Evolutionary conservation across 2,329 filamentous ascomycete genomes (phyloP), one percentile per base, ranked within the genome.

Genomic region (Colletotrichum musicola): DNA sequence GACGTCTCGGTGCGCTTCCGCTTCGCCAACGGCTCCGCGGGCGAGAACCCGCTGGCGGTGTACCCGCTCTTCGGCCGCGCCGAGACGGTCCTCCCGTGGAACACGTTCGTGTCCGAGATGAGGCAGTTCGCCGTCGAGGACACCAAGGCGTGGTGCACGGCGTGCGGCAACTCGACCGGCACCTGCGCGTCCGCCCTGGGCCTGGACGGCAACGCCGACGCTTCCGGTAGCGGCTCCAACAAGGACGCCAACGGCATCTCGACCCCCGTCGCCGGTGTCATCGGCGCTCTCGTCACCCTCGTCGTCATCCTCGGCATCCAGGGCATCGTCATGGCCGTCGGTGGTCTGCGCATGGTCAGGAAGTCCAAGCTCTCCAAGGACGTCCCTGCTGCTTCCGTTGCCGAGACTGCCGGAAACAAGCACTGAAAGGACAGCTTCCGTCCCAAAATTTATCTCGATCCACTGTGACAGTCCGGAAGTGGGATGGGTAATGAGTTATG

Each of bases 201-300:
- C 6, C 55, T 73, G 22, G 75, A 73, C 46, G 75, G 77, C 18
- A 70, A 72, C 40, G 70, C 72, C 13, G 68, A 74, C 4, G 68
- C 75, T 9, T 73, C 74, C 51, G 72, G 71, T 18, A 74, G 74
- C 18, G 73, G 62, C 6, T 70, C 75, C 3, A 64, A 74, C 25
- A 75, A 75, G n/a, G 68, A 72, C 44, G 71, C 74, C 20, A 77
- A 80, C 59, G 85, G 87, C 9, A 83, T 97, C 30, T 92, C 90
- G 58, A 88, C 85, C 44, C 85, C 88, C 6, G 89, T 95, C n/a
- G 93, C 93, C 0, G 93, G 94, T 14, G 93, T 95, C 5, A 94
- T 97, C 58, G 90, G 93, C 51, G 93, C 94, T 50, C 79, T 94
- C 72, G 83, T 92, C 44, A 87, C 86, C 59, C 78, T 89, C 5